Percentiles rank a stretch among this genome's conserved stretches.
phyloP scores from a whole-genome alignment of 495 filamentous ascomycete species.

The Filosporella fistucella region DNA sequence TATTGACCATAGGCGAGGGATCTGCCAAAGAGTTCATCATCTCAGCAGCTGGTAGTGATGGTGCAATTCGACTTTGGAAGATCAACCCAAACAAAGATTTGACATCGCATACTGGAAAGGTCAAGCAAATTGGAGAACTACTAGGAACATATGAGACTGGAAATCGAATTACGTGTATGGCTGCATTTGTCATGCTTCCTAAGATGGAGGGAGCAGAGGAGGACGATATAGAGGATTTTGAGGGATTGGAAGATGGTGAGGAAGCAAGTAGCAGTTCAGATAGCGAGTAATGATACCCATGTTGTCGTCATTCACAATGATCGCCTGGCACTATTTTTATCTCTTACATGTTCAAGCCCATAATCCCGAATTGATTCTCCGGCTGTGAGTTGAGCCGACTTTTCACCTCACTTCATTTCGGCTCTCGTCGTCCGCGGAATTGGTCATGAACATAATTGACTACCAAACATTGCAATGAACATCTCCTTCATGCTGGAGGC shows the following conservation, averaged over 20 bases:
- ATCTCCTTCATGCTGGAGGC: too few species aligned
- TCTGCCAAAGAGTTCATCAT: slow-evolving; percentile 46
- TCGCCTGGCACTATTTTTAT: too few species aligned
- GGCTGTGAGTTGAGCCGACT: too few species aligned
- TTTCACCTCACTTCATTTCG: too few species aligned
- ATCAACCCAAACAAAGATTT: slow-evolving; percentile 39
- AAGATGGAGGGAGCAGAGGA: slow-evolving; percentile 34
- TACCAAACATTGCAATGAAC: too few species aligned
- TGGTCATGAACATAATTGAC: too few species aligned
- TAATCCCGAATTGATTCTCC: too few species aligned
- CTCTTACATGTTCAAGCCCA: too few species aligned
- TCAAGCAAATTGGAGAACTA: slow-evolving; percentile 62
- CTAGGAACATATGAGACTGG: slow-evolving; percentile 79
- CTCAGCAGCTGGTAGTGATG: slow-evolving; percentile 80
- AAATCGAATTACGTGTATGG: slow-evolving; percentile 85
- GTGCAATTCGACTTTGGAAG: slow-evolving; percentile 71
- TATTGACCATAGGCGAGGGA: slow-evolving; percentile 44
- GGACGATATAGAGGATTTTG: slow-evolving; percentile 22
- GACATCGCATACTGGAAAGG: slow-evolving; percentile 22
- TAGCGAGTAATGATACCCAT: slow-evolving; percentile 30
- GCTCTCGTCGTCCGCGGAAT: too few species aligned
- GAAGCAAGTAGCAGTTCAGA: slow-evolving; percentile 18
- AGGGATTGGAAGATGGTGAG: slow-evolving; percentile 21
- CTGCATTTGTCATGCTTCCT: slow-evolving; percentile 77
- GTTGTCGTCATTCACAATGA: too few species aligned